Conservation (phyloP, 768 basidiomycete genomes). For the Naganishia onofrii region DNA sequence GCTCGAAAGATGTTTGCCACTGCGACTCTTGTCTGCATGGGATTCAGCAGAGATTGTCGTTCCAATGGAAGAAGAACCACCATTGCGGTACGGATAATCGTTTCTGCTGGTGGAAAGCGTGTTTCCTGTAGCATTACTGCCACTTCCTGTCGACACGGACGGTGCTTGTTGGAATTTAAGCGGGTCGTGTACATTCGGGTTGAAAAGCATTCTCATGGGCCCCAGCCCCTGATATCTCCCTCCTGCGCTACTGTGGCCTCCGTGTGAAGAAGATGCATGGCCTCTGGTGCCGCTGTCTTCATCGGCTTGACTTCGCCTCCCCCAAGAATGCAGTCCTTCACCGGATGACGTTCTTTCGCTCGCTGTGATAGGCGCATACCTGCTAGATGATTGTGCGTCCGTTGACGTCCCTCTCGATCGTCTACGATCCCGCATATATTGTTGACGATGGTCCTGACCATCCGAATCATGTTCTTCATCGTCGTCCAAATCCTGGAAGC, state of each 20-base stretch:
- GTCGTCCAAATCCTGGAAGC: background rate
- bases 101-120: conserved; percentile 2
- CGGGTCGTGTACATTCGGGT: conserved; percentile 87
- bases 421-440: background rate
- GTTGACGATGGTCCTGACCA: background rate
- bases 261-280: background rate
- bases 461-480: background rate
- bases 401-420: background rate
- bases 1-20: conserved; percentile 27
- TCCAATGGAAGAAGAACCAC: conserved; percentile 15
- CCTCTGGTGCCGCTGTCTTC: background rate
- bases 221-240: conserved; percentile 18
- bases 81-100: conserved; percentile 12
- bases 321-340: conserved; percentile 15
- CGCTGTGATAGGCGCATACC: conserved; percentile 7
- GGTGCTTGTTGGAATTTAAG: conserved; percentile 64
- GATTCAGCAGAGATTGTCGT: conserved; percentile 18
- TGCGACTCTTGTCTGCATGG: conserved; percentile 4
- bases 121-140: background rate
- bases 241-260: background rate
- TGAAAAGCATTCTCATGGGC: conserved; percentile 53
- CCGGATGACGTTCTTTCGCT: background rate
- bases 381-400: background rate
- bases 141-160: conserved; percentile 49
- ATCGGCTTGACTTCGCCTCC: background rate